Evolutionary conservation across 2,329 filamentous ascomycete species (phyloP).

Genomic region (Fusarium nanum): DNA sequence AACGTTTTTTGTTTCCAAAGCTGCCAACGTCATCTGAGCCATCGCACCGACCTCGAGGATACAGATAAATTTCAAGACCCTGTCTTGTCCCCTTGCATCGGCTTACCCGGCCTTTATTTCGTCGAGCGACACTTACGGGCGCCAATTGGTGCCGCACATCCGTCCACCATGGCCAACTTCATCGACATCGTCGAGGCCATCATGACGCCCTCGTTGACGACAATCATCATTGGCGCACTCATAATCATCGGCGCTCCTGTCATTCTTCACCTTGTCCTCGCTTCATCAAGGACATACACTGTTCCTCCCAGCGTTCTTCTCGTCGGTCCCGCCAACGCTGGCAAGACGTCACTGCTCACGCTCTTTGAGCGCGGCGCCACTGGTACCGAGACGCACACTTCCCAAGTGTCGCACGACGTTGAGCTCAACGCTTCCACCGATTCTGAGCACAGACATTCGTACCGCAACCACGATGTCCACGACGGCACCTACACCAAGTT

Average conservation of each 20-base stretch:
- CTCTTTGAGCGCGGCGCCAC: slow-evolving; percentile 70
- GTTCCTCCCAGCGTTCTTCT: slow-evolving; percentile 82
- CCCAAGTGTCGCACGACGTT: slow-evolving; percentile 62
- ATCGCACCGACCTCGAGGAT: slow-evolving; percentile 5
- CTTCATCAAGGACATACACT: slow-evolving; percentile 72
- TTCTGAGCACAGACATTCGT: slow-evolving; percentile 57
- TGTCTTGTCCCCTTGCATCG: background rate
- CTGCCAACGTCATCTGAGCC: background rate
- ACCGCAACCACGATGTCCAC: slow-evolving; percentile 67
- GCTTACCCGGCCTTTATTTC: background rate
- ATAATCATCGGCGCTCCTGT: slow-evolving; percentile 80
- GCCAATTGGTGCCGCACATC: slow-evolving; percentile 29
- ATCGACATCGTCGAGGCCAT: slow-evolving; percentile 61
- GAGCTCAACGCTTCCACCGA: slow-evolving; percentile 66
- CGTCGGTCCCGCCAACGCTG: slow-evolving; percentile 81
- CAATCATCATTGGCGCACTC: slow-evolving; percentile 75
- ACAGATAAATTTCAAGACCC: background rate
- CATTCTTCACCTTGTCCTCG: slow-evolving; percentile 80
- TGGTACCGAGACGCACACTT: slow-evolving; percentile 65
- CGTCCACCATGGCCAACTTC: slow-evolving; percentile 53
- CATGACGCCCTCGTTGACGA: slow-evolving; percentile 68
- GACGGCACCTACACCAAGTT: slow-evolving; percentile 74
- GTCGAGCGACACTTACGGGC: slow-evolving; percentile 4
- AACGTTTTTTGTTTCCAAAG: background rate
- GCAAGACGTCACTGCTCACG: slow-evolving; percentile 90